Percentiles rank a stretch among this genome's conserved stretches.
Conservation (phyloP, 768 basidiomycete species). For the Boletus sp. region DNA sequence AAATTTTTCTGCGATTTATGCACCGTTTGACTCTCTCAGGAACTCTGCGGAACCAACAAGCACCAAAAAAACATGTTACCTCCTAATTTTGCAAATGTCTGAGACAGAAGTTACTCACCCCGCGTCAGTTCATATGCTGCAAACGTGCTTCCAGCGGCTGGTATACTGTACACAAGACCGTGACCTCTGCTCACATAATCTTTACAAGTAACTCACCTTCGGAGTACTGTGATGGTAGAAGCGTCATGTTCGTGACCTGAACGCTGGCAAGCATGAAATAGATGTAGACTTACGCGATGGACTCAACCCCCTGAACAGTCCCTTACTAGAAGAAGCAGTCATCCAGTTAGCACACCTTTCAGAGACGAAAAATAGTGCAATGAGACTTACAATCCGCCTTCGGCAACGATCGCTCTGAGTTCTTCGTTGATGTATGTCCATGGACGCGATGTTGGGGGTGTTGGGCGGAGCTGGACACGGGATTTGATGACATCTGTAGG, state of each 20-base stretch:
- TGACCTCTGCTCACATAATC: background rate
- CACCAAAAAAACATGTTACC: background rate
- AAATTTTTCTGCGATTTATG: background rate
- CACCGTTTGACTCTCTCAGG: conserved; percentile 26
- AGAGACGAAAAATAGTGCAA: background rate
- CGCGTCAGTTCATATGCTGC: conserved; percentile 84
- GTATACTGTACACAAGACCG: conserved; percentile 54
- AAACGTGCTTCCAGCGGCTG: conserved; percentile 89
- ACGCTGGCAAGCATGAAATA: background rate
- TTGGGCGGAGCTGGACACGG: conserved; percentile 74
- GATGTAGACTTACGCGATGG: conserved; percentile 60
- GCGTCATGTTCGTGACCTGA: background rate
- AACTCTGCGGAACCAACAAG: conserved; percentile 12
- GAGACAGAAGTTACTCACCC: conserved; percentile 40
- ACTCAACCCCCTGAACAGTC: conserved; percentile 70
- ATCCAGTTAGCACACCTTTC: background rate
- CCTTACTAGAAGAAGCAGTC: conserved; percentile 34
- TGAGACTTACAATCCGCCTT: conserved; percentile 67
- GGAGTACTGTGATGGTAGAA: conserved; percentile 43
- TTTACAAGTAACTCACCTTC: conserved; percentile 44
- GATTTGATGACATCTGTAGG: conserved; percentile 84
- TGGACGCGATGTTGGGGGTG: conserved; percentile 72
- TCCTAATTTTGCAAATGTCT: background rate
- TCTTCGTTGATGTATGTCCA: conserved; percentile 76
- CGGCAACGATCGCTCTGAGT: conserved; percentile 60